Conservation (phyloP, 768 basidiomycete genomes). For the Termitomyces sp. region DNA sequence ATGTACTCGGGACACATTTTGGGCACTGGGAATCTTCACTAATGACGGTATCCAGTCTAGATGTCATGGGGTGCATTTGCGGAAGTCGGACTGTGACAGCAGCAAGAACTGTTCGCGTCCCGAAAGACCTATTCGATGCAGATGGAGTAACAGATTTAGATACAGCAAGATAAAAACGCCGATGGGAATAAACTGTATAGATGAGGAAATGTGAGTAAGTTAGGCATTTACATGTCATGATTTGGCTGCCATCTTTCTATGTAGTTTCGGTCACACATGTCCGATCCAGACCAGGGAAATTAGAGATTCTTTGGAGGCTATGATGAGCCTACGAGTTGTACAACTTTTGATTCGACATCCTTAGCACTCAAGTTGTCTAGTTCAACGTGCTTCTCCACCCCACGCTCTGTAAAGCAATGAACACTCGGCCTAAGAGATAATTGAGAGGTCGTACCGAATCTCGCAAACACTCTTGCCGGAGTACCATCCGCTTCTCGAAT, state of each 20-base stretch:
- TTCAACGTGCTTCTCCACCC: slow-evolving; percentile 78
- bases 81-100: neutral
- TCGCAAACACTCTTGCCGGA: slow-evolving; percentile 78
- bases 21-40: neutral
- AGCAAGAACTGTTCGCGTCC: neutral
- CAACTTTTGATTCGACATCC: slow-evolving; percentile 71
- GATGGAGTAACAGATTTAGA: too few species aligned
- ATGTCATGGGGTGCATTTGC: neutral
- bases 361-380: slow-evolving; percentile 70
- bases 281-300: neutral
- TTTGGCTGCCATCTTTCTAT: neutral
- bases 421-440: slow-evolving; percentile 7
- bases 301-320: slow-evolving; percentile 2
- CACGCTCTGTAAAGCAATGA: slow-evolving; percentile 51
- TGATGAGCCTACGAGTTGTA: slow-evolving; percentile 54
- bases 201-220: neutral
- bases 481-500: slow-evolving; percentile 79
- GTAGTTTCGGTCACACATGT: neutral
- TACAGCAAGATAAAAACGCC: too few species aligned
- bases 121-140: neutral
- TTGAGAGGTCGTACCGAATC: slow-evolving; percentile 63
- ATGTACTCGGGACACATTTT: neutral
- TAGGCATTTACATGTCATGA: too few species aligned
- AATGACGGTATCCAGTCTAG: neutral
- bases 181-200: neutral